These are phyloP conservation scores for Artemisia tridentata DNA, from an alignment of 129 eudicot species.

Conservation along the genomic window DNA sequence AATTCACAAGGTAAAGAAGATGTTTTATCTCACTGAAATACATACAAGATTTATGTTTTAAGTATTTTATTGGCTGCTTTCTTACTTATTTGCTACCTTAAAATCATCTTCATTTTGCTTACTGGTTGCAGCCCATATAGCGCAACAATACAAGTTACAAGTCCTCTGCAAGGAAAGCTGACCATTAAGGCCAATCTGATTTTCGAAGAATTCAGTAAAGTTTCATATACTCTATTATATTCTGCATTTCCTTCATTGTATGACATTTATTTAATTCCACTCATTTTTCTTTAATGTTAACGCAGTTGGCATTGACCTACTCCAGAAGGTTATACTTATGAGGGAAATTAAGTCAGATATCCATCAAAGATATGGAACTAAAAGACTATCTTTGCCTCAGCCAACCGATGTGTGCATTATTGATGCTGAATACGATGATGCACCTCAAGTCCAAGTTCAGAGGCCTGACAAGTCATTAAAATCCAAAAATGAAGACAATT, in stretches of 20 bases:
- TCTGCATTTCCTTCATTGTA: not conserved
- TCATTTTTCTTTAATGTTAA: conserved; percentile 27
- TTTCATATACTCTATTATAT: conserved; percentile 7
- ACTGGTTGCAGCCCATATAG: conserved; percentile 72
- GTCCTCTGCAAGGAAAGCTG: conserved; percentile 72
- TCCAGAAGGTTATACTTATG: conserved; percentile 55
- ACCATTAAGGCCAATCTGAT: conserved; percentile 81
- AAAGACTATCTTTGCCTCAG: conserved; percentile 41
- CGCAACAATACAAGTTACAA: conserved; percentile 54
- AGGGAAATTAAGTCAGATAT: conserved; percentile 34
- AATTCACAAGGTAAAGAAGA: conserved; percentile 66
- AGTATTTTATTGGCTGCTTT: conserved; percentile 10
- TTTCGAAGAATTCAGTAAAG: conserved; percentile 81
- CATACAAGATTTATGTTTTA: not conserved
- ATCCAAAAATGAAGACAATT: conserved; percentile 33
- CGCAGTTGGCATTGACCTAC: conserved; percentile 95
- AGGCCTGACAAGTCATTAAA: conserved; percentile 28
- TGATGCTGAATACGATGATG: conserved; percentile 32
- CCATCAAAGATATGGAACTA: conserved; percentile 36
- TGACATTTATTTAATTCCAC: conserved; percentile 1
- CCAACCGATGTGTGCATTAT: conserved; percentile 43
- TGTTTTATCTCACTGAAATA: conserved; percentile 12
- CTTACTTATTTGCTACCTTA: not conserved
- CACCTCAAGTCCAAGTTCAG: conserved; percentile 32
- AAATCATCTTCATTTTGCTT: not conserved